A percentile compares a stretch with the other conserved stretches of the same genome.
Evolutionary conservation across 2,329 filamentous ascomycete species (phyloP).

Genomic region (Juglanconis oblonga): DNA sequence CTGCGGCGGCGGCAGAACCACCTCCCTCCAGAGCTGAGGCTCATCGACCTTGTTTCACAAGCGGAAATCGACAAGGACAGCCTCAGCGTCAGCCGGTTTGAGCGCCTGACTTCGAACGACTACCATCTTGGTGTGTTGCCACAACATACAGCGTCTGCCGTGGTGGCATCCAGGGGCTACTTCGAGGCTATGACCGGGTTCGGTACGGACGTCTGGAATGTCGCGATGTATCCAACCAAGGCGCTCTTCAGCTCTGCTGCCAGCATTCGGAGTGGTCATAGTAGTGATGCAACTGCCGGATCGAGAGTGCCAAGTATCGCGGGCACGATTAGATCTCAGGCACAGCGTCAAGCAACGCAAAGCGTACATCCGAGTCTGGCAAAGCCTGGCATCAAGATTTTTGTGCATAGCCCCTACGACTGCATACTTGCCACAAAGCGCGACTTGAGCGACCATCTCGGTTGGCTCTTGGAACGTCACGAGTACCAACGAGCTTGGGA

Average conservation of each 20-base stretch:
- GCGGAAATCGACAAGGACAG: conserved; percentile 85
- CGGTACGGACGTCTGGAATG: conserved; percentile 82
- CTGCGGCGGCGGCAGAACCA: conserved; percentile 73
- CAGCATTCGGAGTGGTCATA: conserved; percentile 65
- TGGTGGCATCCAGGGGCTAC: conserved; percentile 65
- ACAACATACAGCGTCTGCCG: conserved; percentile 61
- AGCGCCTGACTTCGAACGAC: conserved; percentile 81
- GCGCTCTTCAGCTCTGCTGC: conserved; percentile 83
- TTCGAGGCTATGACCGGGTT: conserved; percentile 73
- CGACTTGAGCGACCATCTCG: conserved; percentile 79
- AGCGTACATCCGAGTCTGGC: conserved; percentile 52
- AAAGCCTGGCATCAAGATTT: conserved; percentile 66
- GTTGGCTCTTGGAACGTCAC: conserved; percentile 79
- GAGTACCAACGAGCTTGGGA: conserved; percentile 86
- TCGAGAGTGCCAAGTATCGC: conserved; percentile 40
- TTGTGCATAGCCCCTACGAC: conserved; percentile 95
- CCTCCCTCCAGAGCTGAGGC: conserved; percentile 79
- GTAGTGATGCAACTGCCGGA: conserved; percentile 57
- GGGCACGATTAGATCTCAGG: conserved; percentile 29
- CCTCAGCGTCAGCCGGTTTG: conserved; percentile 80
- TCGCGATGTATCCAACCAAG: conserved; percentile 74
- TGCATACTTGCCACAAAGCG: conserved; percentile 89
- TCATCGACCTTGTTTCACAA: conserved; percentile 86
- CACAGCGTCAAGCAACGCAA: conserved; percentile 25
- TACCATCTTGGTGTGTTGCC: conserved; percentile 87